A percentile compares a stretch with the other conserved stretches of the same genome.
Evolutionary conservation across 306 rosid genomes (phyloP).

Genomic region (Begonia peltatifolia): DNA sequence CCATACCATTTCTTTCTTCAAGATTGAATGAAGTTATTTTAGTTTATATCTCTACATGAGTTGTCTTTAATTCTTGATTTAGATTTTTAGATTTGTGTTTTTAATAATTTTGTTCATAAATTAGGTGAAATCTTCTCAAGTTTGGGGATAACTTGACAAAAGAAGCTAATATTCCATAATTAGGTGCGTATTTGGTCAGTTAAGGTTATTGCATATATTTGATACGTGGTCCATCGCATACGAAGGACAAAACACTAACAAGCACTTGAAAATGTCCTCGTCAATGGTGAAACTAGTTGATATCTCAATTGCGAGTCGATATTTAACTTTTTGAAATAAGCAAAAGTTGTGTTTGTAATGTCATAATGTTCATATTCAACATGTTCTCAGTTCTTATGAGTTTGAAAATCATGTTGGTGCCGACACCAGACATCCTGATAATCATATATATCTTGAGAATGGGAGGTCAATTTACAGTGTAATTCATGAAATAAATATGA

Average conservation of each 20-base stretch:
- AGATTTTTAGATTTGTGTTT: background rate
- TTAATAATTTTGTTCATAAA: no score
- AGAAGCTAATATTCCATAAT: no score
- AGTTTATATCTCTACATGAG: constrained; percentile 2
- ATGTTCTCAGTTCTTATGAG: constrained; percentile 92
- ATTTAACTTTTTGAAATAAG: constrained; percentile 1
- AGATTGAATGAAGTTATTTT: constrained; percentile 2
- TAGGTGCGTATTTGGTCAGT: no score
- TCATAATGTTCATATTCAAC: background rate
- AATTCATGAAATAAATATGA: constrained; percentile 80
- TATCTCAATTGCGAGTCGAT: constrained; percentile 32
- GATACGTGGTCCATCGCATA: no score
- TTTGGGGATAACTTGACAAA: no score
- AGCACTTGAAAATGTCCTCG: no score
- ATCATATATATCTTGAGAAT: constrained; percentile 84
- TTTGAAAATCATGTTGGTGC: constrained; percentile 96
- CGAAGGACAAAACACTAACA: no score
- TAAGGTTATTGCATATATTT: no score
- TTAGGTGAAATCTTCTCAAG: no score
- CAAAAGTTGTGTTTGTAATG: no score
- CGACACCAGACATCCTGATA: constrained; percentile 90
- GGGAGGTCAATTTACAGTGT: constrained; percentile 81
- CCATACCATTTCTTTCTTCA: background rate
- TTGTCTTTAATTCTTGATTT: background rate
- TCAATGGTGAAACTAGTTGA: no score